Base-by-base conservation (phyloP, 805 yeast genomes). In the Pichia nanzhaoensis region DNA sequence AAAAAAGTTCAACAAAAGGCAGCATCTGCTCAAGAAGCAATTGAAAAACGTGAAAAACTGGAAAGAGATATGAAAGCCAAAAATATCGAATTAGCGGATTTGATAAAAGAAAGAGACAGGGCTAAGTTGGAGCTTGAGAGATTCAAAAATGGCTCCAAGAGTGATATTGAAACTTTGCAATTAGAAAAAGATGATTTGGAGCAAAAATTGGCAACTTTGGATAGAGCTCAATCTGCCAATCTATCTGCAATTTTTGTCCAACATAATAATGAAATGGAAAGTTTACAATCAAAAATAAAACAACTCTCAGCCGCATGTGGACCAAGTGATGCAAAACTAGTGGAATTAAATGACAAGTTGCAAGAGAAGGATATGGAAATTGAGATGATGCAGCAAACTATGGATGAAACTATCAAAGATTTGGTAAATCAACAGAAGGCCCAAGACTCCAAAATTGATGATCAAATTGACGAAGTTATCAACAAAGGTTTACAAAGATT, bases 71-170 rank as follows among this genome's bases (percentile, higher is more conserved):
- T 88, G 61, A 88, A 86, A 60, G 75, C 90, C 13, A 89, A 89
- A 65, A 88, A 86, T 59, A 73, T 88, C 37, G 96, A 88, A 63
- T 71, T 88, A 49, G 95, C 95, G 1, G 95, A 87, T 55, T 72
- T 88, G 55, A 89, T 89, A 46, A 75, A 93, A 50, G 96, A 88
- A 60, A 78, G 96, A 47, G 96, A 88, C 59, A 74, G 95, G 39
- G 95, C 95, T 1, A 75, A 91, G 57, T 69, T 88, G 53, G 96
- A 88, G 48, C 66, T 87, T 35, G 95, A 86, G 51, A 74, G 85
- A 52, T 59, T 75, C 10, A 78, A 74, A 53, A 89, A 85, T 9
- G 68, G 76, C 34, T 80, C 80, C 52, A 80, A 75, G 44, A 77
- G 70, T 48, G 85, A 82, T 52, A 73, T 79, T 48, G 91, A 83